phyloP scores from a whole-genome alignment of 805 yeast genomes.

The Blastobotrys peoriensis region DNA sequence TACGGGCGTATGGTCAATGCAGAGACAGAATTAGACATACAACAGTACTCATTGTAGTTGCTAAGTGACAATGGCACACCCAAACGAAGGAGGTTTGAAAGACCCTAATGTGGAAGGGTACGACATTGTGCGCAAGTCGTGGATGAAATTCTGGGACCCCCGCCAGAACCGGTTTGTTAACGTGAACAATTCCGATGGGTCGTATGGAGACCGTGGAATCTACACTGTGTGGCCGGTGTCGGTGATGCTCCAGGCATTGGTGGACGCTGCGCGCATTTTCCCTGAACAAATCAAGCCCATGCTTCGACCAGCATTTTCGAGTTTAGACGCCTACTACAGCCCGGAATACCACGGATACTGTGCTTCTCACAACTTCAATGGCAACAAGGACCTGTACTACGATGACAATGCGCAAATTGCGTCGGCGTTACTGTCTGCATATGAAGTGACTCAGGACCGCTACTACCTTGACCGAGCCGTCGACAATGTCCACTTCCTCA shows the following conservation, averaged over 20 bases:
- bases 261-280: conserved; percentile 52
- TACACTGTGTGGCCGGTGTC: conserved; percentile 67
- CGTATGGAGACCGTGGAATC: conserved; percentile 45
- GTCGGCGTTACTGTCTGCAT: conserved; percentile 56
- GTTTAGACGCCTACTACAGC: conserved; percentile 48
- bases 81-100: not conserved
- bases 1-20: too few relatives aligned
- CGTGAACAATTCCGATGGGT: conserved; percentile 35
- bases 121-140: conserved; percentile 16
- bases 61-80: too few relatives aligned
- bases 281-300: conserved; percentile 49
- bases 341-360: conserved; percentile 50
- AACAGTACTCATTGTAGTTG: too few relatives aligned
- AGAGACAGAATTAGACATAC: too few relatives aligned
- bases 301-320: conserved; percentile 45
- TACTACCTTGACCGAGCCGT: conserved; percentile 49
- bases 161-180: conserved; percentile 19
- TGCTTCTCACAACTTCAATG: conserved; percentile 55
- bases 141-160: conserved; percentile 26
- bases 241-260: conserved; percentile 59
- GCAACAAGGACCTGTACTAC: conserved; percentile 56
- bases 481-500: conserved; percentile 52
- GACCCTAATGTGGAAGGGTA: conserved; percentile 28
- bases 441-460: conserved; percentile 57
- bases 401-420: conserved; percentile 77